Evolutionary conservation across 805 yeast species (phyloP), one percentile per base, ranked within the genome.

Genomic region (Sugiyamaella boreocaroliniensis): DNA sequence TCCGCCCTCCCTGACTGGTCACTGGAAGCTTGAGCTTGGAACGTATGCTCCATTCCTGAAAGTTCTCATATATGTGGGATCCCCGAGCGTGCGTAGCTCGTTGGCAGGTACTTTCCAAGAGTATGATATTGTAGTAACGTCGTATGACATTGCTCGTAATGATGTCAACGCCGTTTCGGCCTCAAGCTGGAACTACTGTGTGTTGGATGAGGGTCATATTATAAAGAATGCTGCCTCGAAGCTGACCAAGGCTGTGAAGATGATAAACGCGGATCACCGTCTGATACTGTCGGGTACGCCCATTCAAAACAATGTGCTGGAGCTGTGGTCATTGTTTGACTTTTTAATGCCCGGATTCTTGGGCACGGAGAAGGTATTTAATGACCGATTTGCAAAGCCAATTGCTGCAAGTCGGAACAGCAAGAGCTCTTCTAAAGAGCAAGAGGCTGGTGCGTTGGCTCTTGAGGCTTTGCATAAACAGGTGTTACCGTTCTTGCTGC

Each of bases 271-370:
- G 1, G 89, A 92, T 56, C 99, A 93, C 69, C 73, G 99, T 49
- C 76, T 93, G 58, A 84, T 93, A 42, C 74, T 93, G 55, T 87
- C 98, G 0, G 99, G 99, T 62, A 93, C 99, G 0, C 99, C 99
- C 12, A 93, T 93, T 61, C 99, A 93, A 68, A 93, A 93, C 66
- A 93, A 93, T 64, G 99, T 93, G 2, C 76, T 93, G 43, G 99
- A 93, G 68, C 73, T 93, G 57, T 93, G 99, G 99, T 93, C 99
- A 2, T 74, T 93, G 63, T 93, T 93, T 74, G 99, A 93, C 68
- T 93, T 89, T 68, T 75, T 93, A 68, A 93, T 93, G 99, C 99
- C 99, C 1, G 99, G 99, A 0, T 93, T 93, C 64, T 74, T 93
- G 58, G 99, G 99, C 12, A 83, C 95, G 2, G 99, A 93, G 64